phyloP scores from a whole-genome alignment of 1,284 basidiomycete species.

The Trametes polyzona region DNA sequence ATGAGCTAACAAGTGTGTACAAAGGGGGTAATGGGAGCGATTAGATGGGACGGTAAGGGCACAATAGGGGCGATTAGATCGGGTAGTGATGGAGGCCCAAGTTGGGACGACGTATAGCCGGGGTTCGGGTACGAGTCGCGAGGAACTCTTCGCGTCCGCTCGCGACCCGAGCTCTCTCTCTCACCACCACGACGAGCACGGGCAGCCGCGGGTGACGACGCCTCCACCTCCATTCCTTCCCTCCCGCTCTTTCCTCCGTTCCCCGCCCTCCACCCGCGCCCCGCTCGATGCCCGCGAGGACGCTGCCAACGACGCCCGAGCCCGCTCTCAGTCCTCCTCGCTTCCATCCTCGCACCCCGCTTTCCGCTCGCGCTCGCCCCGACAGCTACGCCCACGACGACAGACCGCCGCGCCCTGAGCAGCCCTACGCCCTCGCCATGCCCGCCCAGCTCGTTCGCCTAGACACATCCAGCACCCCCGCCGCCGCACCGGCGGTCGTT shows the following conservation, averaged over 20 bases:
- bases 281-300: constrained; percentile 22
- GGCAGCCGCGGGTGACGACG: not conserved
- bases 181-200: not conserved
- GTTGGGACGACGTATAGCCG: constrained; percentile 8
- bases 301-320: constrained; percentile 13
- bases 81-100: constrained; percentile 7
- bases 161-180: not conserved
- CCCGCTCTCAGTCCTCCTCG: constrained; percentile 21
- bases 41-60: constrained; percentile 6
- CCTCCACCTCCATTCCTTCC: constrained; percentile 8
- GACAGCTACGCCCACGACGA: constrained; percentile 17
- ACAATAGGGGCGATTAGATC: constrained; percentile 13
- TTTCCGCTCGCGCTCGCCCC: constrained; percentile 7
- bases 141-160: not conserved
- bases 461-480: constrained; percentile 3
- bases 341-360: constrained; percentile 13
- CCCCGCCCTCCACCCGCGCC: not conserved
- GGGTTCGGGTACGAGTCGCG: constrained; percentile 14
- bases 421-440: constrained; percentile 15
- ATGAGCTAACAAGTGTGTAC: constrained; percentile 14
- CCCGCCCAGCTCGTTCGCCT: constrained; percentile 19
- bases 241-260: constrained; percentile 1
- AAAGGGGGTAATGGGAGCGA: constrained; percentile 4
- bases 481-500: not conserved
- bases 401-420: constrained; percentile 1